Evolutionary conservation across 2,329 filamentous ascomycete genomes (phyloP).

Genomic region (Alternaria rosae): DNA sequence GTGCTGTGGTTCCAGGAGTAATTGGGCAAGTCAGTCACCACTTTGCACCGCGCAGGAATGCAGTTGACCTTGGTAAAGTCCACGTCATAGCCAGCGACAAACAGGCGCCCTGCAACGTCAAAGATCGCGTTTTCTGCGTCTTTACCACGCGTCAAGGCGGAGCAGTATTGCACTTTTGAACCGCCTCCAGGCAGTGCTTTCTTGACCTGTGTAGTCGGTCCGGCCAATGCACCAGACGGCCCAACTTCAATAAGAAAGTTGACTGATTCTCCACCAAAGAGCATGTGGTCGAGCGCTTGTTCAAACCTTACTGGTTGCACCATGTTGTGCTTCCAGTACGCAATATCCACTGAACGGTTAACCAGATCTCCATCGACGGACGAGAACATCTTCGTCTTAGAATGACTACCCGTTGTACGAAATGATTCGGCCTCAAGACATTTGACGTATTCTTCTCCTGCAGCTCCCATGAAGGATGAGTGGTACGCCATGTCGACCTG

Average conservation of each 20-base stretch:
- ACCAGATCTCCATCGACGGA: not conserved
- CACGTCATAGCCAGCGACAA: conserved; percentile 47
- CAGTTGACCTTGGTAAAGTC: not conserved
- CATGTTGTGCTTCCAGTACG: conserved; percentile 23
- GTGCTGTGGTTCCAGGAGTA: conserved; percentile 21
- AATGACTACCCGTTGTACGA: too few species aligned
- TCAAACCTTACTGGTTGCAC: conserved; percentile 12
- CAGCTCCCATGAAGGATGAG: conserved; percentile 18
- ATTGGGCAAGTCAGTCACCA: conserved; percentile 15
- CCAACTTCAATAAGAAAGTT: conserved; percentile 18
- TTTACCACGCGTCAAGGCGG: not conserved
- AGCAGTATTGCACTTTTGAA: not conserved
- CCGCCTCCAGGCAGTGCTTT: not conserved
- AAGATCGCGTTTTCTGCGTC: conserved; percentile 1
- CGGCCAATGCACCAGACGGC: conserved; percentile 11
- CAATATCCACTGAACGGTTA: not conserved
- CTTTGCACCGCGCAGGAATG: too few species aligned
- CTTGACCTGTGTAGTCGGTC: conserved; percentile 14
- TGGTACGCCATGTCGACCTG: conserved; percentile 26
- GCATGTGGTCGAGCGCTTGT: not conserved
- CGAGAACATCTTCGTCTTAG: conserved; percentile 7
- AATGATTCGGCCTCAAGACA: not conserved
- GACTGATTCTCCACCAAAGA: not conserved
- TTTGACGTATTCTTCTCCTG: conserved; percentile 14
- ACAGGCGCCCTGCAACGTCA: conserved; percentile 20